A percentile compares a stretch with the other conserved stretches of the same genome.
Conservation (phyloP, 768 basidiomycete species). For the Clitopilus hobsonii region DNA sequence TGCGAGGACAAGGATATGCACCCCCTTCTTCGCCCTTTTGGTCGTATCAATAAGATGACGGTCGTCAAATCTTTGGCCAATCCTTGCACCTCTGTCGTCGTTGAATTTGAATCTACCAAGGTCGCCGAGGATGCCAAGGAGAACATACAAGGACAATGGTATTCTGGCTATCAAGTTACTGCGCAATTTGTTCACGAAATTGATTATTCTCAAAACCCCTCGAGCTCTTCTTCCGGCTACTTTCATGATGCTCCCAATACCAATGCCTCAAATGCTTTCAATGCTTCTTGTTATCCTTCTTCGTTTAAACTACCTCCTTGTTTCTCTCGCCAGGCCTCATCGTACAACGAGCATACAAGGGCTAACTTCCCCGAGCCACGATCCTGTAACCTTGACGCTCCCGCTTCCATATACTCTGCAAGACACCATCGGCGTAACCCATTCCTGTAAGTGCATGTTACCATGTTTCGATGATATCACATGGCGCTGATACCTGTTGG, state of each 20-base stretch:
- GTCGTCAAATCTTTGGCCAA: conserved; percentile 34
- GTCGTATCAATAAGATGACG: conserved; percentile 59
- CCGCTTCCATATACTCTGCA: background rate
- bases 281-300: conserved; percentile 11
- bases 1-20: conserved; percentile 62
- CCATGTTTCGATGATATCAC: background rate
- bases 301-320: conserved; percentile 9
- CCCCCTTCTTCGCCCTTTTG: conserved; percentile 73
- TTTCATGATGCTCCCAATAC: background rate
- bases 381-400: background rate
- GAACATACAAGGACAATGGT: conserved; percentile 56
- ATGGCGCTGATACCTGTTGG: background rate
- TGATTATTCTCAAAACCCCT: background rate
- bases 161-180: conserved; percentile 41
- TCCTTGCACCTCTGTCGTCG: conserved; percentile 49
- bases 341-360: background rate
- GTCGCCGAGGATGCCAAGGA: conserved; percentile 65
- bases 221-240: background rate
- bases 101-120: conserved; percentile 53
- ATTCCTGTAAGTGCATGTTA: background rate
- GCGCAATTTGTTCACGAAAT: conserved; percentile 23
- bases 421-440: background rate
- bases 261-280: conserved; percentile 11
- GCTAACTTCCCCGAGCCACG: background rate
- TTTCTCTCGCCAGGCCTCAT: background rate